Base-by-base conservation (phyloP, 2,329 filamentous ascomycete species). In the Hymenoscyphus infarciens region DNA sequence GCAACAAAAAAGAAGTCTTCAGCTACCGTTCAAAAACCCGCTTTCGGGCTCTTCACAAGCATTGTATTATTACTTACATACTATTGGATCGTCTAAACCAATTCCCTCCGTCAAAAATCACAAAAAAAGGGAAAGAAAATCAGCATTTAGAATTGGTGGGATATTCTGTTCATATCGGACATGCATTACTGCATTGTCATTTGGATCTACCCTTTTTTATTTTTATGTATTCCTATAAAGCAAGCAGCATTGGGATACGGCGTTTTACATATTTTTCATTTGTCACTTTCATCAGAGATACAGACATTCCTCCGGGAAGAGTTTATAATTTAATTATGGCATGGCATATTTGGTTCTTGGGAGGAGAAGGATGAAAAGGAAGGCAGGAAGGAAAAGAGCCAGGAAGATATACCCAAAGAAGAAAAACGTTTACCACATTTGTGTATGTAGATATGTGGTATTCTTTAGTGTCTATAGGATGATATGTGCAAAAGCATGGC, bases 1-100 rank as follows among this genome's bases (percentile, higher is more conserved):
- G 63, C 66, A 6, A 64, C 61, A 6, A 49, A 56, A 25, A 67
- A 64, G 59, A 72, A 72, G 69, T 69, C n/a, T 22, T 49, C 42
- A 22, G 42, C n/a, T 19, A 49, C 7, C 11, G 19, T 49, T 8
- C 42, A 49, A 22, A 49, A 22, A 25, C 42, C 42, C 19, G 42
- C n/a, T 49, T 49, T 49, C 19, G 42, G 42, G 42, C 19, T 49
- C n/a, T 11, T 49, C 19, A 25, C 42, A 22, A 22, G n/a, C n/a
- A 1, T 55, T 55, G 52, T 55, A 16, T 31, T 55, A 31, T 55
- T 31, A 29, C 15, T 31, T 22, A 27, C 25, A 1, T 55, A 33
- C 11, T 49, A 25, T 55, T 55, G 22, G 52, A 27, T 55, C 19
- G 5, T 55, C 25, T 55, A 31, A 55, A 27, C 1, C 8, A 11